Evolutionary conservation across 768 basidiomycete species (phyloP).

Genomic region (Mycena venus): DNA sequence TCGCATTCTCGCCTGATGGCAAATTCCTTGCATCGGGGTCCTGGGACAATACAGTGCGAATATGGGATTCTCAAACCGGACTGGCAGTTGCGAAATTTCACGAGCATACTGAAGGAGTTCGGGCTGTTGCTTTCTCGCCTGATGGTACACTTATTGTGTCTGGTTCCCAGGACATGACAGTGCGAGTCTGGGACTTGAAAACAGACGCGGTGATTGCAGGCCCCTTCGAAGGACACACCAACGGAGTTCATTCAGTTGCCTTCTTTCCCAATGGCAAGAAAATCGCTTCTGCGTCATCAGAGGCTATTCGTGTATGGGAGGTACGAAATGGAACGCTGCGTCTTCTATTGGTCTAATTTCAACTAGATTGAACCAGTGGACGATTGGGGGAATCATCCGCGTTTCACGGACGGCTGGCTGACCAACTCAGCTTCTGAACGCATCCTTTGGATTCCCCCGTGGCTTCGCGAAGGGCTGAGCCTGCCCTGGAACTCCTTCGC

Average conservation of each 20-base stretch:
- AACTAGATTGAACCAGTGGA: neutral
- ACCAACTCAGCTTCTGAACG: neutral
- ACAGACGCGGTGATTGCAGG: neutral
- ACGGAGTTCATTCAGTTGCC: neutral
- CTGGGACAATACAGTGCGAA: neutral
- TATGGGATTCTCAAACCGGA: neutral
- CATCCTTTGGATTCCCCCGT: neutral
- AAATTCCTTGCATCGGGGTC: neutral
- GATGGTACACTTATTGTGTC: neutral
- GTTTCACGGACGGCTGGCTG: neutral
- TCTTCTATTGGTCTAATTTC: neutral
- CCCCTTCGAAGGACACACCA: neutral
- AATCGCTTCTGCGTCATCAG: neutral
- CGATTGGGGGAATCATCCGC: neutral
- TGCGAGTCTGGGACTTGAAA: neutral
- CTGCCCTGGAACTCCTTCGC: neutral
- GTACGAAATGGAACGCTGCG: no score
- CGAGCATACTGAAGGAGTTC: neutral
- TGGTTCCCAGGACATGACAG: neutral
- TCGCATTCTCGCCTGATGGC: neutral
- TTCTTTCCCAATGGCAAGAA: neutral
- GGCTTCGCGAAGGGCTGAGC: neutral
- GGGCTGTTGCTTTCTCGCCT: neutral
- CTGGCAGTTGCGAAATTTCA: neutral
- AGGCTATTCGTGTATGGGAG: neutral